phyloP scores from a whole-genome alignment of 1,284 basidiomycete genomes.

The Ustilago vetiveriae region DNA sequence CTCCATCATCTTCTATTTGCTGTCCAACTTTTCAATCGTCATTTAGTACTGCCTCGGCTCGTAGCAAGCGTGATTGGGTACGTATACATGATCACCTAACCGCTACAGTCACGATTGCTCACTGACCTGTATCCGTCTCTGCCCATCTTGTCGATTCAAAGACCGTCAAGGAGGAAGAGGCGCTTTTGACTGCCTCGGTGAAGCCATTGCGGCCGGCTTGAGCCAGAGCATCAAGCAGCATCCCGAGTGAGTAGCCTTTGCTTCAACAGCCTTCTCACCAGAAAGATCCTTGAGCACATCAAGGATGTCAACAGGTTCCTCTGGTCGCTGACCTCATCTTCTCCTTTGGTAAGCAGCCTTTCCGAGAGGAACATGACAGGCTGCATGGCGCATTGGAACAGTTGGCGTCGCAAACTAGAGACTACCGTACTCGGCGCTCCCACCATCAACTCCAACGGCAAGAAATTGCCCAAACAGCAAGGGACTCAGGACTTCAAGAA shows the following conservation, averaged over 20 bases:
- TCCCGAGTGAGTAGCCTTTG: slow-evolving; percentile 10
- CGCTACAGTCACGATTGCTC: no score
- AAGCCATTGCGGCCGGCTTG: neutral
- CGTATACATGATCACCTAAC: no score
- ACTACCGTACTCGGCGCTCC: slow-evolving; percentile 4
- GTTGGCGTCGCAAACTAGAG: slow-evolving; percentile 12
- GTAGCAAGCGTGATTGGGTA: no score
- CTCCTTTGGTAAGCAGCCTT: neutral
- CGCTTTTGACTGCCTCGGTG: slow-evolving; percentile 3
- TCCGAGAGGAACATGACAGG: neutral
- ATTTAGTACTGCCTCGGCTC: no score
- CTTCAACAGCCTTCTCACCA: no score
- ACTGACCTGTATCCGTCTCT: neutral
- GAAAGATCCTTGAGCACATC: no score
- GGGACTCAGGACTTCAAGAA: no score
- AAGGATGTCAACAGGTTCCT: no score
- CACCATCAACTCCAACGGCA: slow-evolving; percentile 19
- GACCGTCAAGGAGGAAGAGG: slow-evolving; percentile 24
- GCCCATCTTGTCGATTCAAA: neutral
- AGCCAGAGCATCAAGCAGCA: slow-evolving; percentile 10
- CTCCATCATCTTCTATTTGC: no score
- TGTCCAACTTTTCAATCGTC: no score
- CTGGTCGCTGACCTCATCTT: no score
- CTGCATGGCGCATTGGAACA: slow-evolving; percentile 10
- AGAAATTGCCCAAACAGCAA: slow-evolving; percentile 17